Evolutionary conservation across 305 asterid genomes (phyloP).

Genomic region (Solanum hybrid): DNA sequence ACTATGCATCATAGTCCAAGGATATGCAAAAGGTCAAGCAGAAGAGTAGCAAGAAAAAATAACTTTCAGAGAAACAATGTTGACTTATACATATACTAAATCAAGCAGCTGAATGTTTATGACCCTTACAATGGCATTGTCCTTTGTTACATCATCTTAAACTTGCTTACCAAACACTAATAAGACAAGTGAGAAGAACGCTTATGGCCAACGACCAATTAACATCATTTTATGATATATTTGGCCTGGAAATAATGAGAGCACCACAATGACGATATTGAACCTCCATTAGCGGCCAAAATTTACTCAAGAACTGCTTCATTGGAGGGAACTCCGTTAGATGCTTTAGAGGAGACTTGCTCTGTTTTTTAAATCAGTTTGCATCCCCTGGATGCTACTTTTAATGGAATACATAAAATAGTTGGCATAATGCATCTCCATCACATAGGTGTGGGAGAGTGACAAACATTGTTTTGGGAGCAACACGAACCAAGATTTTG

Average conservation of each 20-base stretch:
- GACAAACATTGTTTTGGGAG: background rate
- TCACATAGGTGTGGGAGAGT: background rate
- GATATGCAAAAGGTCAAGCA: background rate
- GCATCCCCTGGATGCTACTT: background rate
- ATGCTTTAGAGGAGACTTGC: background rate
- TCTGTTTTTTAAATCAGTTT: background rate
- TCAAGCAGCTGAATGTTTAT: background rate
- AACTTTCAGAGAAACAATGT: background rate
- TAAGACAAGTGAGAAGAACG: background rate
- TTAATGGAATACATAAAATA: background rate
- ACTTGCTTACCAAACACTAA: background rate
- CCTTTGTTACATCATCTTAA: background rate
- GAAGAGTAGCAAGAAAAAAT: background rate
- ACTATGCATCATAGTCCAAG: background rate
- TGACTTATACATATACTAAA: background rate
- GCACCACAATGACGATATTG: background rate
- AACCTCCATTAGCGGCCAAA: background rate
- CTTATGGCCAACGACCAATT: background rate
- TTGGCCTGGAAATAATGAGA: background rate
- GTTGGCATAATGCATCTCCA: background rate
- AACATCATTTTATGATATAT: background rate
- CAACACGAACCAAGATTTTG: background rate
- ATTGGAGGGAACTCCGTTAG: background rate
- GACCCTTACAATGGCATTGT: background rate
- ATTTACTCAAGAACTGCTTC: background rate